Conservation (phyloP, 768 basidiomycete species). For the Rhodotorula taiwanensis region DNA sequence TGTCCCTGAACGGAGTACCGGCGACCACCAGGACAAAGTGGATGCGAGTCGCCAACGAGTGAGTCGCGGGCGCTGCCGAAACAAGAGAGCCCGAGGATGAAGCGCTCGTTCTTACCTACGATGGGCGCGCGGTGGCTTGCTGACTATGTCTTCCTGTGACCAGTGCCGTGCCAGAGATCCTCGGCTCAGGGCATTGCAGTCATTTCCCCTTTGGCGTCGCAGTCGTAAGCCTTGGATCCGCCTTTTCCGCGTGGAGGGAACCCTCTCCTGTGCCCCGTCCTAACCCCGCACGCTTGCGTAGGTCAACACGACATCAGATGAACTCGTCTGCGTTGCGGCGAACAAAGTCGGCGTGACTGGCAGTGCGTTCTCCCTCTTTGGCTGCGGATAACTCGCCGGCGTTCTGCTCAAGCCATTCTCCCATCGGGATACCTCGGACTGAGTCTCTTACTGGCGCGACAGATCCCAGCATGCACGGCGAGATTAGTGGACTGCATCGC, state of each 20-base stretch:
- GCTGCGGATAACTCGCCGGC: too few species aligned
- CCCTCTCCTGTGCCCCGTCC: too few species aligned
- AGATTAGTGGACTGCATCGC: constrained; percentile 39
- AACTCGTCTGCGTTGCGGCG: constrained; percentile 40
- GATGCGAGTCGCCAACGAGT: constrained; percentile 20
- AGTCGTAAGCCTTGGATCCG: too few species aligned
- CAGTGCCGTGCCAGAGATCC: constrained; percentile 19
- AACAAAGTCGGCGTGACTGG: constrained; percentile 40
- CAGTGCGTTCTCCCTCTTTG: too few species aligned
- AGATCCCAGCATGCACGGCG: constrained; percentile 42
- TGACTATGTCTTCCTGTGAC: too few species aligned
- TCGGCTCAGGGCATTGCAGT: constrained; percentile 39
- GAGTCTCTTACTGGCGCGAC: not conserved
- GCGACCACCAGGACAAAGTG: constrained; percentile 1
- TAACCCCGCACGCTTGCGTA: not conserved
- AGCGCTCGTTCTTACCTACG: too few species aligned
- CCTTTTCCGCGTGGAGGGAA: not conserved
- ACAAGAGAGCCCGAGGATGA: too few species aligned
- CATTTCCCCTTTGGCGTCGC: constrained; percentile 40
- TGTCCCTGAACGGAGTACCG: constrained; percentile 26
- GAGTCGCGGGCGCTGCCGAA: too few species aligned
- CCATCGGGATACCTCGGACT: too few species aligned
- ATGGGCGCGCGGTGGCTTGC: too few species aligned
- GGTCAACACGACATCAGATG: constrained; percentile 40
- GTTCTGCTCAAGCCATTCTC: too few species aligned